Conservation (phyloP, 2,329 filamentous ascomycete genomes). For the Colletotrichum lini region DNA sequence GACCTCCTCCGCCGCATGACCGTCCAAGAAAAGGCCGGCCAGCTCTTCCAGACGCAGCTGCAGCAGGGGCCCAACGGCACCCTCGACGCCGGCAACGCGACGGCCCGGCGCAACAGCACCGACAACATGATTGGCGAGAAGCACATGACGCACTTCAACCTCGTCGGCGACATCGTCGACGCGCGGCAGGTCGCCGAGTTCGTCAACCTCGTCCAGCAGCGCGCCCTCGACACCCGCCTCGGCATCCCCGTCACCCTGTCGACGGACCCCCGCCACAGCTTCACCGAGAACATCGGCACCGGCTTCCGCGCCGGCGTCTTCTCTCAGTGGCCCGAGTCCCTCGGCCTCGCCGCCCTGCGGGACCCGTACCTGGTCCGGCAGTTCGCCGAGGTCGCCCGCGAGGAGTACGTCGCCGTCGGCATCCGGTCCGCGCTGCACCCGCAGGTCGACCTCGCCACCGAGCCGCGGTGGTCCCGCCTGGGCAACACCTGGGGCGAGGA, state of each 20-base stretch:
- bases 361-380: slow-evolving; percentile 58
- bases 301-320: slow-evolving; percentile 60
- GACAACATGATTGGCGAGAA: slow-evolving; percentile 52
- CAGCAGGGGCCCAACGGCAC: slow-evolving; percentile 45
- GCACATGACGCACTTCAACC: slow-evolving; percentile 61
- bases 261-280: slow-evolving; percentile 62
- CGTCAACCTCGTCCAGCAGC: slow-evolving; percentile 58
- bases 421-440: slow-evolving; percentile 64
- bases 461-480: slow-evolving; percentile 65
- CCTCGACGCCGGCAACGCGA: slow-evolving; percentile 28
- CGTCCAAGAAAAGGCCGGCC: slow-evolving; percentile 63
- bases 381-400: slow-evolving; percentile 64
- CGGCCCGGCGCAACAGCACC: slow-evolving; percentile 46
- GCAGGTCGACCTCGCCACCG: slow-evolving; percentile 65
- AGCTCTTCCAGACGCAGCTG: slow-evolving; percentile 60
- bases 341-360: slow-evolving; percentile 65
- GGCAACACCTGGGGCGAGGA: slow-evolving; percentile 64
- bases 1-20: slow-evolving; percentile 63
- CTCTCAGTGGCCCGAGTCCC: slow-evolving; percentile 66
- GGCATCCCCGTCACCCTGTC: slow-evolving; percentile 65
- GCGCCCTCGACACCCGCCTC: slow-evolving; percentile 60
- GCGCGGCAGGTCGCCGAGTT: slow-evolving; percentile 54
- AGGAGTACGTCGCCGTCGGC: slow-evolving; percentile 61
- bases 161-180: slow-evolving; percentile 59
- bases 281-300: slow-evolving; percentile 59